Evolutionary conservation across 257 asterid genomes (phyloP).

Genomic region (Echium plantagineum): DNA sequence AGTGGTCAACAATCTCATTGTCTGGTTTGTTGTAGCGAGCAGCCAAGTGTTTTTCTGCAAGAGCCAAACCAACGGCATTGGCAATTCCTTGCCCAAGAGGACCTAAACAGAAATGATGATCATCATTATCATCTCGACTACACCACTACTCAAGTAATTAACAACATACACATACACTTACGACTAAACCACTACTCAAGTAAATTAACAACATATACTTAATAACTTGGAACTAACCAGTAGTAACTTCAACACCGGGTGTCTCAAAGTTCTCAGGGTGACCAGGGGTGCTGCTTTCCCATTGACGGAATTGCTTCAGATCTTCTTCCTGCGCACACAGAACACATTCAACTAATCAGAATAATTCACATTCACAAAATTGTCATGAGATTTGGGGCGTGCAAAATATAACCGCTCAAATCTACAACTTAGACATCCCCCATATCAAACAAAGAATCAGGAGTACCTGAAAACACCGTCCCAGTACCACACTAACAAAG

Average conservation of each 20-base stretch:
- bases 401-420: neutral
- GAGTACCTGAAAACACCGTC: neutral
- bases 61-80: slow-evolving; percentile 84
- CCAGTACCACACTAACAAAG: neutral
- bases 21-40: slow-evolving; percentile 81
- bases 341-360: neutral
- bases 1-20: slow-evolving; percentile 62
- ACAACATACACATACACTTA: slow-evolving; percentile 4
- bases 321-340: slow-evolving; percentile 49
- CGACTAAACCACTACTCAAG: neutral
- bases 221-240: slow-evolving; percentile 41
- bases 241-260: slow-evolving; percentile 88
- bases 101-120: slow-evolving; percentile 35
- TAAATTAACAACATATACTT: slow-evolving; percentile 4
- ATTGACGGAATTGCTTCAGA: slow-evolving; percentile 68
- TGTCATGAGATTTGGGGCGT: neutral
- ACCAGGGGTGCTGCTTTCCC: slow-evolving; percentile 86
- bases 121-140: slow-evolving; percentile 7
- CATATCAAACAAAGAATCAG: neutral
- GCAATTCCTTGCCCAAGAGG: slow-evolving; percentile 92
- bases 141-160: neutral
- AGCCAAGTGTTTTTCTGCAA: slow-evolving; percentile 83
- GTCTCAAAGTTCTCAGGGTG: slow-evolving; percentile 92
- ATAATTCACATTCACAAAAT: neutral
- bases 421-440: no score